phyloP scores from a whole-genome alignment of 23 red algal species.

The Agarophyton chilense region DNA sequence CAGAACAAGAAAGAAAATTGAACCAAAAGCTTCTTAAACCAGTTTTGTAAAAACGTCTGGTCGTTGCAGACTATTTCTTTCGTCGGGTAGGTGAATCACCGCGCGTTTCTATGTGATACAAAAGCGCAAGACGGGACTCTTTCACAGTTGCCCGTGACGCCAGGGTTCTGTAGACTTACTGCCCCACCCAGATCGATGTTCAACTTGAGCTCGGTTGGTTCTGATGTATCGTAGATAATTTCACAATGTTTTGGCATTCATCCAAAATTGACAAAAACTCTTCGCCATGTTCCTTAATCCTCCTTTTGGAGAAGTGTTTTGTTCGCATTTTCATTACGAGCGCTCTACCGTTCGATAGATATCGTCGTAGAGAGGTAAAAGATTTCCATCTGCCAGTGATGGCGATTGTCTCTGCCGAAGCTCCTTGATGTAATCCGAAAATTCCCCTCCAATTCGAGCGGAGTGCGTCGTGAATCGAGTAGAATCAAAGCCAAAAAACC shows the following conservation, averaged over 20 bases:
- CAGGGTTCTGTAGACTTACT: background rate
- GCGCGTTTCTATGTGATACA: too few relatives aligned
- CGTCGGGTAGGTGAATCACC: too few relatives aligned
- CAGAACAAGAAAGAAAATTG: too few relatives aligned
- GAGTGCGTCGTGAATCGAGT: constrained; percentile 10
- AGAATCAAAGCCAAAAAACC: background rate
- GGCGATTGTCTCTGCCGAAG: background rate
- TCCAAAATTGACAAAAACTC: background rate
- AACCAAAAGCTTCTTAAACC: too few relatives aligned
- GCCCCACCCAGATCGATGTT: too few relatives aligned
- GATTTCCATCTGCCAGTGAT: constrained; percentile 16
- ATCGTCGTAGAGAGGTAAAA: background rate
- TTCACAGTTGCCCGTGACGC: too few relatives aligned
- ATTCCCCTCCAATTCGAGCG: constrained; percentile 7
- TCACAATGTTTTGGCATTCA: background rate
- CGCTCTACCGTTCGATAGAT: background rate
- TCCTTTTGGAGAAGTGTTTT: too few relatives aligned
- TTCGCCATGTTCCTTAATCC: too few relatives aligned
- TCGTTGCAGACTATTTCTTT: too few relatives aligned
- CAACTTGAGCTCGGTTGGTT: background rate
- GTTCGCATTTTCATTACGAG: background rate
- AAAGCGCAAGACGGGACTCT: too few relatives aligned
- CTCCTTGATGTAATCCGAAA: background rate
- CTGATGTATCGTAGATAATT: background rate
- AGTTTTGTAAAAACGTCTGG: too few relatives aligned